These are phyloP conservation scores for Debaryomyces nepalensis DNA, from an alignment of 1,139 yeast species.

Conservation along the genomic window DNA sequence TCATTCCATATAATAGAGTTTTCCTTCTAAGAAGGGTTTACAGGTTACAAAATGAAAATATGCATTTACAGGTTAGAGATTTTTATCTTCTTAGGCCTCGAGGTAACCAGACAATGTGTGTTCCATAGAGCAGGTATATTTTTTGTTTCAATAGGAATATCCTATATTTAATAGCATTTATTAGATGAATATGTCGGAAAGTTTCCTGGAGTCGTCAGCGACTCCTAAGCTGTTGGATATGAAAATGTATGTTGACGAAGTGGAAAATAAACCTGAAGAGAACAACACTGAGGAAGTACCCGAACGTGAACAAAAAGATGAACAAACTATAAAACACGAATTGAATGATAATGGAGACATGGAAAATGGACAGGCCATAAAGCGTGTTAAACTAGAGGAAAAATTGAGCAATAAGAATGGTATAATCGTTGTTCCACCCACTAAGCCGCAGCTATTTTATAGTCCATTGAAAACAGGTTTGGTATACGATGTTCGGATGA, in stretches of 20 bases:
- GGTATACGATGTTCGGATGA: constrained; percentile 95
- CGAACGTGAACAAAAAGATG: constrained; percentile 7
- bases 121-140: not conserved
- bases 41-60: constrained; percentile 5
- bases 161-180: not conserved
- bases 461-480: constrained; percentile 86
- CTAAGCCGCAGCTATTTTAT: constrained; percentile 62
- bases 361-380: constrained; percentile 10
- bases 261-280: constrained; percentile 2
- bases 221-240: not conserved
- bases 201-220: constrained; percentile 3
- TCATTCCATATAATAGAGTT: constrained; percentile 1
- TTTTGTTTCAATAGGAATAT: not conserved
- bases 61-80: constrained; percentile 2
- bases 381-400: constrained; percentile 16
- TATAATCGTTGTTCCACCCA: constrained; percentile 57
- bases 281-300: constrained; percentile 1
- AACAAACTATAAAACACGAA: constrained; percentile 5
- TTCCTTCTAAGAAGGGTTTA: not conserved
- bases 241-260: constrained; percentile 2
- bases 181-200: constrained; percentile 4
- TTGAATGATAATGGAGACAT: constrained; percentile 3
- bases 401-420: constrained; percentile 18
- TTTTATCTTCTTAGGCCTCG: constrained; percentile 4
- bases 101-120: constrained; percentile 1